Conservation (phyloP, 2,329 filamentous ascomycete genomes). For the Aspergillus sp. region DNA sequence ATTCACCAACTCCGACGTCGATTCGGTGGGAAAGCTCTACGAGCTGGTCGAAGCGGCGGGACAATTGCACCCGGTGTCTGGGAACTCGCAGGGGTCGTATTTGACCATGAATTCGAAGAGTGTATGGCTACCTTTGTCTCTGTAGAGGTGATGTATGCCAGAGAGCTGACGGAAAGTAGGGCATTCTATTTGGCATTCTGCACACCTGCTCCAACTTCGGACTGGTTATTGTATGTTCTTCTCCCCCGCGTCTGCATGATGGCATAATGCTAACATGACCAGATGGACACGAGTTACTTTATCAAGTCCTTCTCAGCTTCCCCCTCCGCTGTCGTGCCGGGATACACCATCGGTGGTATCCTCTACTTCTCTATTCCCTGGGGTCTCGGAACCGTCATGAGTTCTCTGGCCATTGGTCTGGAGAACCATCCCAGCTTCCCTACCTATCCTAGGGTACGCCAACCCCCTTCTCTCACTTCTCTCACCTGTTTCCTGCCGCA, state of each 20-base stretch:
- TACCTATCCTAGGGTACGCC: constrained; percentile 42
- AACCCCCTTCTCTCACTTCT: not conserved
- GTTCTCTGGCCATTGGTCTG: constrained; percentile 41
- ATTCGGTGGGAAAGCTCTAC: constrained; percentile 42
- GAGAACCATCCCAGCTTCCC: constrained; percentile 45
- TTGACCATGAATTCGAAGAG: constrained; percentile 49
- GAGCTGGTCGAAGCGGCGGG: constrained; percentile 43
- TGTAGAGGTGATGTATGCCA: not conserved
- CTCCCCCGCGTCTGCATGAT: not conserved
- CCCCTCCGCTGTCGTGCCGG: constrained; percentile 42
- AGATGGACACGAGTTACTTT: constrained; percentile 48
- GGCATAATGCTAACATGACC: not conserved
- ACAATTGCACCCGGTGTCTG: constrained; percentile 39
- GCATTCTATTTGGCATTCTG: constrained; percentile 44
- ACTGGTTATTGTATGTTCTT: constrained; percentile 38
- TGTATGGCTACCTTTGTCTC: not conserved
- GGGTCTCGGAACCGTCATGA: constrained; percentile 46
- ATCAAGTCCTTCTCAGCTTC: constrained; percentile 46
- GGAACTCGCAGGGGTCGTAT: constrained; percentile 48
- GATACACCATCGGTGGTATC: constrained; percentile 46
- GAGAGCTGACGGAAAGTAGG: constrained; percentile 19
- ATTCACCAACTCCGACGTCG: constrained; percentile 39
- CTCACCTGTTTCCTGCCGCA: not conserved
- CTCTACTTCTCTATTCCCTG: constrained; percentile 50
- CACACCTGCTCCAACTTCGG: constrained; percentile 46